Base-by-base conservation (phyloP, 306 rosid species). In the Cercis canadensis region DNA sequence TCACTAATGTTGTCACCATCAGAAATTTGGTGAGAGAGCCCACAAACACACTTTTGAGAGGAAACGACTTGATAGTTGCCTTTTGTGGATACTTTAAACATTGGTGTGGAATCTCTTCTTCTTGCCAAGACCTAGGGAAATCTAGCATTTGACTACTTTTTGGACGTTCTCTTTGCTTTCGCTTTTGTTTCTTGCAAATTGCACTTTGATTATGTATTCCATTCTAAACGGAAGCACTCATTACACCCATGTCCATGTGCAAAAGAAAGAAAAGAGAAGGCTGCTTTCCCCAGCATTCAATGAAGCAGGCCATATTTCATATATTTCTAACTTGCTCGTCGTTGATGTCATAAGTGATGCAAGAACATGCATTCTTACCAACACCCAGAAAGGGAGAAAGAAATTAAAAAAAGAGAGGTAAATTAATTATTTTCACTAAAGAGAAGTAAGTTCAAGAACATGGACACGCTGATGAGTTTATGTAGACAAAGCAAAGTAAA, bases 131-230 rank as follows among this genome's bases (percentile, higher is more conserved):
- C n/a, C n/a, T n/a, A n/a, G 53, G 55, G 11, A 43, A 63, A 63
- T 74, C 70, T 77, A 72, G 78, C 71, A 46, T 80, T 89, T 87
- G 87, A 87, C 89, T 79, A 70, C 87, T 79, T 81, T 72, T 46
- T 43, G 60, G 71, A 81, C 67, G 76, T 75, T 77, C 85, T 34
- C 72, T 80, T 72, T 60, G 54, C 69, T 75, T 80, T 75, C 29
- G 11, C 65, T 11, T 75, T 73, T 64, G 41, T 24, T n/a, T n/a
- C n/a, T n/a, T n/a, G n/a, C n/a, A n/a, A n/a, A n/a, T n/a, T n/a
- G n/a, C n/a, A n/a, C n/a, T 12, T 75, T 67, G 53, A 57, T 61
- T 6, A 56, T 80, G 69, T 77, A 66, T 61, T 63, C 21, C 63
- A 80, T 69, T 65, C 60, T 55, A 15, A 47, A 58, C 33, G 4